Percentiles rank a stretch among this genome's conserved stretches.
Evolutionary conservation across 2,329 filamentous ascomycete genomes (phyloP).

Genomic region (Corynespora cassiicola): DNA sequence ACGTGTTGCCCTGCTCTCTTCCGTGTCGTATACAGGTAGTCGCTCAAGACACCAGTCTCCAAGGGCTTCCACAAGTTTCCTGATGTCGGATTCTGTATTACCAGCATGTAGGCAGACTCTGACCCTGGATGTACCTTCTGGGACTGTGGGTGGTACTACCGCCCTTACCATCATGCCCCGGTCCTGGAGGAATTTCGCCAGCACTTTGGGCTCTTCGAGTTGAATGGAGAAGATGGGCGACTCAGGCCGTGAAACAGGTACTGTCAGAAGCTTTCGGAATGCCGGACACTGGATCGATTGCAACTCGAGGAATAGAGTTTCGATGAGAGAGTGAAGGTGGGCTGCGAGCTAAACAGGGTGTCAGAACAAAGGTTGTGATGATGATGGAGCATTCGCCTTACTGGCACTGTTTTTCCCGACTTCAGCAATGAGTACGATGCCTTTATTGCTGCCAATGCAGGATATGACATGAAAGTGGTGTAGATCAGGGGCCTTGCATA

Average conservation of each 20-base stretch:
- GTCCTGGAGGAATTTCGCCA: slow-evolving; percentile 35
- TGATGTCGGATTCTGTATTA: slow-evolving; percentile 47
- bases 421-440: slow-evolving; percentile 36
- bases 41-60: slow-evolving; percentile 33
- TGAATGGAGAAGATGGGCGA: slow-evolving; percentile 44
- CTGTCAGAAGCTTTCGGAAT: slow-evolving; percentile 18
- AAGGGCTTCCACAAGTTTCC: slow-evolving; percentile 36
- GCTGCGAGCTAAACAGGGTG: too few relatives aligned
- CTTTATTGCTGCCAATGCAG: slow-evolving; percentile 49
- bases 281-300: slow-evolving; percentile 10
- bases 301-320: slow-evolving; percentile 26
- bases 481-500: slow-evolving; percentile 51
- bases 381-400: slow-evolving; percentile 9
- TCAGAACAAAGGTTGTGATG: slow-evolving; percentile 1
- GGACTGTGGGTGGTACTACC: slow-evolving; percentile 50
- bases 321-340: slow-evolving; percentile 30
- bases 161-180: slow-evolving; percentile 43
- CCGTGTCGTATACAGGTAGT: slow-evolving; percentile 1
- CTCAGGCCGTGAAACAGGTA: slow-evolving; percentile 32
- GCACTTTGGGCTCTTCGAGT: slow-evolving; percentile 28
- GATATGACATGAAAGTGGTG: slow-evolving; percentile 51
- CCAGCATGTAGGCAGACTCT: slow-evolving; percentile 51
- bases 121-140: slow-evolving; percentile 47
- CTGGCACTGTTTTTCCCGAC: slow-evolving; percentile 20
- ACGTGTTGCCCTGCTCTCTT: slow-evolving; percentile 1